Evolutionary conservation across 805 yeast genomes (phyloP), one percentile per base, ranked within the genome.

Genomic region (Candida endomychidarum): DNA sequence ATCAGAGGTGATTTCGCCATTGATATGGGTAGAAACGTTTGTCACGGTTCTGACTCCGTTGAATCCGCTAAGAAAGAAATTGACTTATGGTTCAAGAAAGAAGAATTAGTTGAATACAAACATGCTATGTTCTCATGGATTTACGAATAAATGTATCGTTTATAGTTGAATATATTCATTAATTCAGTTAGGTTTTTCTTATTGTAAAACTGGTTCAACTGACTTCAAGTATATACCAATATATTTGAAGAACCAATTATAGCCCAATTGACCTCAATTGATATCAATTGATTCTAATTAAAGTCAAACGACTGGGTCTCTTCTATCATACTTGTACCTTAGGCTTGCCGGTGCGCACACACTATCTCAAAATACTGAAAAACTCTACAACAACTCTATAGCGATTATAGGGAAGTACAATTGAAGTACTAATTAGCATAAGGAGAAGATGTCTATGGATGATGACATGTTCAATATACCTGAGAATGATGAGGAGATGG

Each of bases 31-130:
- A 89, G 99, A 84, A 93, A 93, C 81, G 96, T 93, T 63, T 78
- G 86, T 70, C 99, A 93, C 81, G 99, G 99, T 72, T 91, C 98
- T 56, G 99, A 93, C 81, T 89, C 98, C 51, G 99, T 93, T 61
- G 99, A 91, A 77, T 77, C 83, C 57, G 99, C 99, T 61, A 72
- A 88, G 72, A 86, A 86, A 80, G 99, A 93, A 81, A 93, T 93
- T 57, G 82, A 65, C 56, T 79, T 93, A 63, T 93, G 99, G 99
- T 93, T 93, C 90, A 88, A 88, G 83, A 78, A 82, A 72, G 96
- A 89, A 72, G 99, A 93, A 79, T 75, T 93, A 60, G 86, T 82
- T 62, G 86, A 83, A 59, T 93, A 89, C 93, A 85, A 83, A 72
- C 82, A 91, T 53, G 78, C 95, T 66, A 64, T 80, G 72, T 70